These are phyloP conservation scores for Helichrysum umbraculigerum DNA, from an alignment of 129 eudicot genomes.

Conservation along the genomic window DNA sequence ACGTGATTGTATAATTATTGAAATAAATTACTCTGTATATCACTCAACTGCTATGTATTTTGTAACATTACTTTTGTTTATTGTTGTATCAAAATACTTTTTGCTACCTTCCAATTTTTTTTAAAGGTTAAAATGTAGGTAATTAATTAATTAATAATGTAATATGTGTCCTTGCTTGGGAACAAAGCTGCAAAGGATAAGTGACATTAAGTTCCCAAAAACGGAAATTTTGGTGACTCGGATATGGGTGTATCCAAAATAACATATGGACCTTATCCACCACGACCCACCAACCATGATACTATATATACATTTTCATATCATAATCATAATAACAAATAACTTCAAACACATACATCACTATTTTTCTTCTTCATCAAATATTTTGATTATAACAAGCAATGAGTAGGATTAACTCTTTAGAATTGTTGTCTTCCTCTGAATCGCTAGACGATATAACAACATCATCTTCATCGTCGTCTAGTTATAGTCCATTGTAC, in stretches of 20 bases:
- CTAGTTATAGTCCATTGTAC: constrained; percentile 56
- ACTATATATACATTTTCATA: background rate
- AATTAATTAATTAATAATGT: background rate
- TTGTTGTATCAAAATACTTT: background rate
- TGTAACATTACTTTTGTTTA: background rate
- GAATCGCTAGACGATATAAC: constrained; percentile 45
- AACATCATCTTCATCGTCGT: constrained; percentile 30
- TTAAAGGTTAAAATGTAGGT: background rate
- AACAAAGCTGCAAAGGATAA: constrained; percentile 22
- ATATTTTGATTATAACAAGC: background rate
- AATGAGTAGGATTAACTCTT: background rate
- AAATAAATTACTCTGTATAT: too few species aligned
- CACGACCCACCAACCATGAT: background rate
- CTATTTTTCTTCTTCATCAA: background rate
- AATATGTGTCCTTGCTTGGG: constrained; percentile 21
- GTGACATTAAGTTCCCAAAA: background rate
- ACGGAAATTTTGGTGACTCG: background rate
- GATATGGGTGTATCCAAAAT: background rate
- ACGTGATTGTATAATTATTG: background rate
- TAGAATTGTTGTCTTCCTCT: constrained; percentile 21
- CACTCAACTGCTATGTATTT: background rate
- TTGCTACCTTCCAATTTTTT: too few species aligned
- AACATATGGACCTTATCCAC: background rate
- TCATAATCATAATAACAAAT: background rate
- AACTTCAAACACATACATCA: background rate